A percentile compares a stretch with the other conserved stretches of the same genome.
These are phyloP conservation scores for Senna siamea DNA, from an alignment of 306 rosid genomes.

Conservation along the genomic window DNA sequence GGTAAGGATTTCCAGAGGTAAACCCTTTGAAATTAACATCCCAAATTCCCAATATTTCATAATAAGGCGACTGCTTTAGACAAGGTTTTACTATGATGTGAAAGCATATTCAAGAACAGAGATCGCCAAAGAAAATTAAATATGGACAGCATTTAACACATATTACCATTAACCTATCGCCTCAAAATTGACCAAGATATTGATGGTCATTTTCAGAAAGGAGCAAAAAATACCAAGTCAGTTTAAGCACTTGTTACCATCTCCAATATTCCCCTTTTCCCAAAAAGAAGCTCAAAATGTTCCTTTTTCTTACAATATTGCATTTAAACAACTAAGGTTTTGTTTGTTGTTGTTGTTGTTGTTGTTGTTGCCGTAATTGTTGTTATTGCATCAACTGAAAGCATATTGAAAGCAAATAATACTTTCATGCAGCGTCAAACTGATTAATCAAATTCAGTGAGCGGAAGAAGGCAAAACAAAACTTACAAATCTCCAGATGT, in stretches of 20 bases:
- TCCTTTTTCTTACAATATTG: background rate
- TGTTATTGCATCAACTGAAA: too few species aligned
- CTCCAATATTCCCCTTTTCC: background rate
- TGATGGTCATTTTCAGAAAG: background rate
- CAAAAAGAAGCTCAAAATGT: background rate
- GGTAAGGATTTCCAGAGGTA: background rate
- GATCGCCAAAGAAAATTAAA: background rate
- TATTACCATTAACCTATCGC: background rate
- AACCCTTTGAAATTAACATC: background rate
- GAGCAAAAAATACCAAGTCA: background rate
- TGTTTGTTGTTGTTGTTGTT: too few species aligned
- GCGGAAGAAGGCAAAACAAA: background rate
- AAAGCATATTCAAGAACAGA: background rate
- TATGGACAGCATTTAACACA: background rate
- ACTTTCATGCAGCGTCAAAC: background rate
- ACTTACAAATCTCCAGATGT: background rate
- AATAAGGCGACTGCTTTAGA: background rate
- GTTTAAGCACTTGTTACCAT: background rate
- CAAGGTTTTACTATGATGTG: background rate
- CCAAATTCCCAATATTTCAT: background rate
- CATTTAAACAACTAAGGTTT: background rate
- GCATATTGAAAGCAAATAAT: background rate
- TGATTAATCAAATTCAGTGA: background rate
- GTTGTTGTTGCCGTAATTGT: too few species aligned
- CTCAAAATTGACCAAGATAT: background rate